Percentiles rank a stretch among this genome's conserved stretches.
Evolutionary conservation across 208 protist species (phyloP).

Genomic region (Acanthamoeba healyi): DNA sequence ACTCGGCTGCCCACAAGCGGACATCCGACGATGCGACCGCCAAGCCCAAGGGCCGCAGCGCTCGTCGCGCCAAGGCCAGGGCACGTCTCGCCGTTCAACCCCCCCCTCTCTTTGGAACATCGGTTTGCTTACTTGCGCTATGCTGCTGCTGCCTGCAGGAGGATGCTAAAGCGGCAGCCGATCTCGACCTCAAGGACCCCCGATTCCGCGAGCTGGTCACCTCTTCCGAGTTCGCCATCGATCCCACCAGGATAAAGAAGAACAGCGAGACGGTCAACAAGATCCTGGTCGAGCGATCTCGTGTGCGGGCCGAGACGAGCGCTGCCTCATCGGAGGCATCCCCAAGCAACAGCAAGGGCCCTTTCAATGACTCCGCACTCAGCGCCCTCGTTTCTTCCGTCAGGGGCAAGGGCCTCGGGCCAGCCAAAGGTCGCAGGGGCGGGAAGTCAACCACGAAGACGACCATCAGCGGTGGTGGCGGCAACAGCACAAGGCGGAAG

Average conservation of each 20-base stretch:
- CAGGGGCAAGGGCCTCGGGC: constrained; percentile 35
- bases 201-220: constrained; percentile 84
- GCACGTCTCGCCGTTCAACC: neutral
- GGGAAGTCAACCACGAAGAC: neutral
- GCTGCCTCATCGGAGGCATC: neutral
- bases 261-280: constrained; percentile 19
- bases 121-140: neutral
- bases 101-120: neutral
- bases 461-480: neutral
- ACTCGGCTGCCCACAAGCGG: constrained; percentile 85
- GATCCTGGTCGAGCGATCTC: constrained; percentile 52
- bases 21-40: constrained; percentile 79
- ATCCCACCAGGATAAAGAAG: constrained; percentile 84
- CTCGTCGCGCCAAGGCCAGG: neutral
- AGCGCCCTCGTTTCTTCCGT: constrained; percentile 37
- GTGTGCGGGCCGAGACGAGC: neutral
- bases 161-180: constrained; percentile 75
- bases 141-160: neutral
- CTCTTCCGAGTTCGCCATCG: constrained; percentile 84
- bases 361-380: constrained; percentile 37
- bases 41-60: constrained; percentile 53
- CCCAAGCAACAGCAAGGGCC: neutral
- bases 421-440: neutral
- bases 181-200: constrained; percentile 84
- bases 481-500: neutral